Evolutionary conservation across 2,329 filamentous ascomycete species (phyloP), one percentile per base, ranked within the genome.

Genomic region (Aquanectria penicillioides): DNA sequence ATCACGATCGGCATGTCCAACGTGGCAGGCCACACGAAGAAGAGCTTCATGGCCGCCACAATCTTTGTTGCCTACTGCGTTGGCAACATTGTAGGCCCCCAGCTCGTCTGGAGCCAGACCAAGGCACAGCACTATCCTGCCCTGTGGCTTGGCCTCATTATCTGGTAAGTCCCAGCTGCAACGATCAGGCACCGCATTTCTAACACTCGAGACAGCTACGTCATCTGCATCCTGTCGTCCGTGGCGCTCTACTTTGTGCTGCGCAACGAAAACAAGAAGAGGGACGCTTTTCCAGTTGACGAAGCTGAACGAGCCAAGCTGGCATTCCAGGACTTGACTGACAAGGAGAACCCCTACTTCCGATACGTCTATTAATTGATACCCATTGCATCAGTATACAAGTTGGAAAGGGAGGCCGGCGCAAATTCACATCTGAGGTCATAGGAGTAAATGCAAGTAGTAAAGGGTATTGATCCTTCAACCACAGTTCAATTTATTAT

Each of bases 31-130:
- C 84, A 90, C 20, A 93, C 90, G 0, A 93, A 93, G 77, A 93
- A 93, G 79, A 90, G 87, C 62, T 88, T 90, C 67, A 92, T 90
- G 81, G 88, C 90, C 0, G 87, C 88, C 0, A 87, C 87, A 0
- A 89, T 91, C 1, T 93, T 93, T 62, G 88, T 91, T 0, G 89
- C 88, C 0, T 93, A 93, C 69, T 91, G 89, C 53, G 86, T 93
- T 3, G 83, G 90, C 2, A 93, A 93, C 66, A 93, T 93, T 47
- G 86, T 93, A 20, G 90, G 90, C 0, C 90, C 90, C 4, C 89
- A 91, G 74, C 78, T 93, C 33, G 84, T 93, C 34, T 85, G 85
- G 66, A 87, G 83, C n/a, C 78, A 89, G 73, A 88, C 86, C 0
- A 89, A 89, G 63, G 75, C 71, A 0, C 71, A 82, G 43, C 90